Evolutionary conservation across 2,329 filamentous ascomycete genomes (phyloP), one percentile per base, ranked within the genome.

Genomic region (Orbilia quercus): DNA sequence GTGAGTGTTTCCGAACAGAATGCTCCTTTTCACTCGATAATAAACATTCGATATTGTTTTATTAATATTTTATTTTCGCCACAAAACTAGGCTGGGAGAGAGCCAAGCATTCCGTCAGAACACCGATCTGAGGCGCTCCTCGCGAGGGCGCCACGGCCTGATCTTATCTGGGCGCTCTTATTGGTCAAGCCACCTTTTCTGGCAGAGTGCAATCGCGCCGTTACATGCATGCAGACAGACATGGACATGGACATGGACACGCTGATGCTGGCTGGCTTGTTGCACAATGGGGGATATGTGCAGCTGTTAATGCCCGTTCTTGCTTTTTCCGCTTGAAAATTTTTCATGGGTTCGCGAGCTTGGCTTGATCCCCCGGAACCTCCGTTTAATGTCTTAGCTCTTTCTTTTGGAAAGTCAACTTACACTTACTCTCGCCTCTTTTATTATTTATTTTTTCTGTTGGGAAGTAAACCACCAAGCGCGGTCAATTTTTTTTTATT

Each of bases 211-310:
- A 72, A 65, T 73, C 69, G 67, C 67, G 69, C 69, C 69, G 69
- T 73, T 73, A 66, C 60, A 73, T 73, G 69, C 69, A 73, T 73
- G 69, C 69, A 73, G 69, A 60, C 69, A 73, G 69, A 57, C 47
- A 63, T 66, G 60, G 48, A 47, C 57, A 55, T 57, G 63, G n/a
- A 57, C 47, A 63, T 66, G 60, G 48, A 47, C 57, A 55, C 50
- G 63, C n/a, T n/a, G n/a, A n/a, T n/a, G n/a, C n/a, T n/a, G 47
- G 55, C 55, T 69, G 58, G 60, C 45, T 67, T 42, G 63, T 73
- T 65, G 69, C 60, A 73, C 69, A 73, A 65, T 72, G 28, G 36
- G n/a, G 40, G 44, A 63, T 50, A 64, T 64, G 45, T 54, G 57
- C 57, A 70, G 28, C 64, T 48, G 53, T 20, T 59, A 58, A 63